phyloP scores from a whole-genome alignment of 495 filamentous ascomycete genomes.

The Polyplosphaeria fusca region DNA sequence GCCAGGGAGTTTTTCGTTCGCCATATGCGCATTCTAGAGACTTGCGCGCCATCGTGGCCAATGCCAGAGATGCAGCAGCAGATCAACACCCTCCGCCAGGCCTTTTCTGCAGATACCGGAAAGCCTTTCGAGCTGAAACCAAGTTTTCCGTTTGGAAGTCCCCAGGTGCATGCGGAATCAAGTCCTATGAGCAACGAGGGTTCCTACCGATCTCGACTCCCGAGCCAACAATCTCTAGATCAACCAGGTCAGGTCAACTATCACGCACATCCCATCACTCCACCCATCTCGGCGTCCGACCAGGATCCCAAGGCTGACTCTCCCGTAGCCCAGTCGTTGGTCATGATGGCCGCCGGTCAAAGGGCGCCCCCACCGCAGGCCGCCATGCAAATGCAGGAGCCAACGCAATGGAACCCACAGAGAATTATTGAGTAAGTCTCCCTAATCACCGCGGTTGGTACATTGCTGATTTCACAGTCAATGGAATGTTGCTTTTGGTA shows the following conservation, averaged over 20 bases:
- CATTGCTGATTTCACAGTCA: conserved; percentile 53
- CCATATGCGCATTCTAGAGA: conserved; percentile 93
- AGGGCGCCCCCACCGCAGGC: conserved; percentile 44
- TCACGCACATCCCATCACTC: conserved; percentile 72
- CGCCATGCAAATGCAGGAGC: conserved; percentile 61
- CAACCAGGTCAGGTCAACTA: conserved; percentile 71
- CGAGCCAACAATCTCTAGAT: conserved; percentile 36
- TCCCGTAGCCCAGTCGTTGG: conserved; percentile 68
- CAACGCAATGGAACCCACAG: conserved; percentile 82
- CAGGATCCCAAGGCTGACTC: conserved; percentile 78
- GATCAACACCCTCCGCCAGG: conserved; percentile 83
- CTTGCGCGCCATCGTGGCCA: conserved; percentile 78
- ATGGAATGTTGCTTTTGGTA: conserved; percentile 90
- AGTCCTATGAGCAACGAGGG: conserved; percentile 39
- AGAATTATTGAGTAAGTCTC: conserved; percentile 85
- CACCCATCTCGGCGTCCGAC: conserved; percentile 72
- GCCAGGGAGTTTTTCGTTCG: conserved; percentile 88
- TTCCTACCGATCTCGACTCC: conserved; percentile 29
- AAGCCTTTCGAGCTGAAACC: conserved; percentile 87
- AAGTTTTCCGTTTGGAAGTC: conserved; percentile 85
- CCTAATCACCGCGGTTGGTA: not conserved
- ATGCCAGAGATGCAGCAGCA: conserved; percentile 90
- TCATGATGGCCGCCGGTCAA: conserved; percentile 66
- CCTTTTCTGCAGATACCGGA: conserved; percentile 83
- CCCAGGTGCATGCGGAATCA: conserved; percentile 48